Percentiles rank a stretch among this genome's conserved stretches.
Evolutionary conservation across 495 filamentous ascomycete species (phyloP).

Genomic region (Pyronema omphalodes): DNA sequence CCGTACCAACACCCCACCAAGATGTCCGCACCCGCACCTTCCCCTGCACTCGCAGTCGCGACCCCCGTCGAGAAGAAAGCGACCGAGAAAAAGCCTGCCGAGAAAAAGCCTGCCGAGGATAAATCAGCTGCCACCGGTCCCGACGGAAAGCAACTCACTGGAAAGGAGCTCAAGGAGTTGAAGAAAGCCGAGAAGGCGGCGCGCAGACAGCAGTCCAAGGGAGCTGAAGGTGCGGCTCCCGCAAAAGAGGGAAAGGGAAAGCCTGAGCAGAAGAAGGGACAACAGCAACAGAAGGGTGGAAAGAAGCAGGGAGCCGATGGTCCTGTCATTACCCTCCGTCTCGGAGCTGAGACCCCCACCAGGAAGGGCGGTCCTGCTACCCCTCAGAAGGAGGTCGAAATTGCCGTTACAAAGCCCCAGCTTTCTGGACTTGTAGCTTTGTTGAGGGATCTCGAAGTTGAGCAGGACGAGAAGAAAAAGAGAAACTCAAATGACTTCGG

Average conservation of each 20-base stretch:
- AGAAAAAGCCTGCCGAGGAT: too few relatives aligned
- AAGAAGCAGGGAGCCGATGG: slow-evolving; percentile 17
- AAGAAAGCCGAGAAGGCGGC: slow-evolving; percentile 65
- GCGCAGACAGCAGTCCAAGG: slow-evolving; percentile 45
- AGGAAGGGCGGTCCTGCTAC: slow-evolving; percentile 9
- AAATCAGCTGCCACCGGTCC: slow-evolving; percentile 6
- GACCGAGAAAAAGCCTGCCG: too few relatives aligned
- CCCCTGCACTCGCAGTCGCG: too few relatives aligned
- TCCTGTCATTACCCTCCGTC: neutral
- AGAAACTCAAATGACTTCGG: slow-evolving; percentile 49
- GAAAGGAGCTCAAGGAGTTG: slow-evolving; percentile 55
- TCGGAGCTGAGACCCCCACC: slow-evolving; percentile 10
- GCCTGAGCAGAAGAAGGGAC: slow-evolving; percentile 25
- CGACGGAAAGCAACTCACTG: slow-evolving; percentile 19
- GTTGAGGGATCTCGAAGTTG: slow-evolving; percentile 29
- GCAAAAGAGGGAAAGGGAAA: slow-evolving; percentile 18
- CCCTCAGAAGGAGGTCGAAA: slow-evolving; percentile 12
- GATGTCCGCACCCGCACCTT: too few relatives aligned
- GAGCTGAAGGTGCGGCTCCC: slow-evolving; percentile 13
- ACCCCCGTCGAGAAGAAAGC: too few relatives aligned
- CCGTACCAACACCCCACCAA: too few relatives aligned
- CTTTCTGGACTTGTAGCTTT: slow-evolving; percentile 31
- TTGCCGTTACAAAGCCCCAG: slow-evolving; percentile 19
- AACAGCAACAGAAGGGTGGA: slow-evolving; percentile 33
- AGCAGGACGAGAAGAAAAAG: slow-evolving; percentile 52